These are phyloP conservation scores for Chrysopogon serrulatus DNA, from an alignment of 176 grass and related monocot genomes.

Conservation along the genomic window DNA sequence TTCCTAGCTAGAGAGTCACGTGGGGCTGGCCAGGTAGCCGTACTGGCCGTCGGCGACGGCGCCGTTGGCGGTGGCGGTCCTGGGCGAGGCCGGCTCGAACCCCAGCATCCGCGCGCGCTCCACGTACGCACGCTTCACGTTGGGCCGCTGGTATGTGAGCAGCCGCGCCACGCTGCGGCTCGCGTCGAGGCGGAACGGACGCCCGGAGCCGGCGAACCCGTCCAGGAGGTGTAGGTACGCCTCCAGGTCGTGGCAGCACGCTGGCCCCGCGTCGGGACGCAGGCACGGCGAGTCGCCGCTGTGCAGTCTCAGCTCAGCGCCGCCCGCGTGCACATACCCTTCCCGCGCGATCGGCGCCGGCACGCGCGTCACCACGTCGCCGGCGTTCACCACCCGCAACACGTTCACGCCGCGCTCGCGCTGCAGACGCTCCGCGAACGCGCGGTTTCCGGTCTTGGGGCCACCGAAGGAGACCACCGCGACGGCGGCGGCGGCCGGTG, in stretches of 20 bases:
- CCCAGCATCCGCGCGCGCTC: slow-evolving; percentile 45
- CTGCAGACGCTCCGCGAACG: slow-evolving; percentile 49
- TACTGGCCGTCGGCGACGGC: slow-evolving; percentile 23
- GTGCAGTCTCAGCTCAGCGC: slow-evolving; percentile 52
- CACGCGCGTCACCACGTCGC: slow-evolving; percentile 70
- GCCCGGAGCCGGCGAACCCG: slow-evolving; percentile 44
- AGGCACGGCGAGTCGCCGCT: slow-evolving; percentile 60
- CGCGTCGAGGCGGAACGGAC: slow-evolving; percentile 50
- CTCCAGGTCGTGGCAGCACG: slow-evolving; percentile 73
- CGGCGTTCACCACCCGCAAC: slow-evolving; percentile 64
- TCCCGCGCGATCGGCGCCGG: slow-evolving; percentile 18
- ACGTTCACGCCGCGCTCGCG: slow-evolving; percentile 34
- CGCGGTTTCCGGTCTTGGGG: slow-evolving; percentile 45
- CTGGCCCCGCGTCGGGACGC: slow-evolving; percentile 46
- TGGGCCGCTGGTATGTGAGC: slow-evolving; percentile 47
- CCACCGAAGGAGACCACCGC: slow-evolving; percentile 72
- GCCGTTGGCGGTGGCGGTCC: neutral
- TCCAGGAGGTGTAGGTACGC: slow-evolving; percentile 70
- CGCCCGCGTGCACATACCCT: slow-evolving; percentile 47
- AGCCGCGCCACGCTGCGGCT: slow-evolving; percentile 51
- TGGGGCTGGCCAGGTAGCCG: slow-evolving; percentile 45
- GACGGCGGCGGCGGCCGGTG: slow-evolving; percentile 25
- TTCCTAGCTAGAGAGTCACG: neutral
- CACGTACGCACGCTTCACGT: slow-evolving; percentile 47
- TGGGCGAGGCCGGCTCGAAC: slow-evolving; percentile 28